Evolutionary conservation across 2,329 filamentous ascomycete species (phyloP).

Genomic region (Cordyceps javanica): DNA sequence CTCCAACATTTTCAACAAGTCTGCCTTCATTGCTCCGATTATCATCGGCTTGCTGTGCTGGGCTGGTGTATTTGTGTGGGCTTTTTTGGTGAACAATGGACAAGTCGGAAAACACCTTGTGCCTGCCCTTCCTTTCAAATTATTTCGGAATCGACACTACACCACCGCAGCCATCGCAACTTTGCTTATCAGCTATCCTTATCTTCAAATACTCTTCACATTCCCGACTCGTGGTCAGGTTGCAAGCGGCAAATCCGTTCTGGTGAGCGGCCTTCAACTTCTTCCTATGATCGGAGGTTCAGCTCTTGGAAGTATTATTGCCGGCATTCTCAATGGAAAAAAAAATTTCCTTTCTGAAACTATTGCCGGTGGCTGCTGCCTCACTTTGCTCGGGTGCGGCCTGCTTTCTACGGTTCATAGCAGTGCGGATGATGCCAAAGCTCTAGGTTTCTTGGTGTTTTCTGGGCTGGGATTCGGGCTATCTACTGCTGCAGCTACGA

Average conservation of each 20-base stretch:
- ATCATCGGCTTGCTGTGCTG: constrained; percentile 24
- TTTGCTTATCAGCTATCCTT: constrained; percentile 44
- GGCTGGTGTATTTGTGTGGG: constrained; percentile 24
- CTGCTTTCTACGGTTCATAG: constrained; percentile 34
- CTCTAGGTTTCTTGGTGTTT: constrained; percentile 43
- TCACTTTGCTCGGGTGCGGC: constrained; percentile 42
- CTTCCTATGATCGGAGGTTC: constrained; percentile 46
- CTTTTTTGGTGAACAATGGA: constrained; percentile 16
- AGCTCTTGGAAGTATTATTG: constrained; percentile 38
- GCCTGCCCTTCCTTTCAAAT: constrained; percentile 40
- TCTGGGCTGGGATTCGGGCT: constrained; percentile 49
- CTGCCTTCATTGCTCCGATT: constrained; percentile 27
- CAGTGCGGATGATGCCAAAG: constrained; percentile 34
- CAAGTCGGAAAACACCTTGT: constrained; percentile 18
- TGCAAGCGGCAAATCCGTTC: constrained; percentile 39
- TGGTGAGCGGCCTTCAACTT: constrained; percentile 45
- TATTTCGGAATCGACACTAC: constrained; percentile 44
- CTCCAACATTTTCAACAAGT: constrained; percentile 36
- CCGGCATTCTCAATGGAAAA: constrained; percentile 36
- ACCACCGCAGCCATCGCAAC: constrained; percentile 36
- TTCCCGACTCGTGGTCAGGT: constrained; percentile 46
- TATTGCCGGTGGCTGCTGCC: constrained; percentile 32
- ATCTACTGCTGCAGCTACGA: constrained; percentile 40
- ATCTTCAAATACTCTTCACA: constrained; percentile 41
- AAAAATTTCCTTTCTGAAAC: constrained; percentile 39